These are phyloP conservation scores for Mortierella sp. DNA, from an alignment of 371 early-diverging fungal species.

Conservation along the genomic window DNA sequence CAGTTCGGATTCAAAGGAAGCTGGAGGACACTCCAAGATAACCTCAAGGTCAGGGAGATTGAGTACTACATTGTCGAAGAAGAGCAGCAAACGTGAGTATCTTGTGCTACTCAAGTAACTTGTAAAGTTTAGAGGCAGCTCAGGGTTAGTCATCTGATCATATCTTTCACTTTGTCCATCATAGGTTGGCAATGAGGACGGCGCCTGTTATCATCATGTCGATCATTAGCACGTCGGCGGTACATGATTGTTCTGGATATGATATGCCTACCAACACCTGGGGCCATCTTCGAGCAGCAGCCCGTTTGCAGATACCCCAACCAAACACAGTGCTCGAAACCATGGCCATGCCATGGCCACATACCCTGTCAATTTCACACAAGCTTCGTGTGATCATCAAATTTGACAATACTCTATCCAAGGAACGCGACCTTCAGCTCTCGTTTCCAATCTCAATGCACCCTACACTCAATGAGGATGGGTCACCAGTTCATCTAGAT, in stretches of 20 bases:
- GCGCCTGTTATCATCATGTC: slow-evolving; percentile 6
- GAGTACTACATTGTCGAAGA: slow-evolving; percentile 43
- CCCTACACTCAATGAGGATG: slow-evolving; percentile 22
- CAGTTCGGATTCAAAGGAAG: slow-evolving; percentile 42
- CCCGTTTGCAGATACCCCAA: slow-evolving; percentile 39
- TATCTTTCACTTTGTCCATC: neutral
- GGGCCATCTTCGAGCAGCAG: slow-evolving; percentile 14
- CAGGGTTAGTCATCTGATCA: neutral
- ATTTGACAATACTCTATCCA: slow-evolving; percentile 22
- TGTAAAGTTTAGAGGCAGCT: too few species aligned
- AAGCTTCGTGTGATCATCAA: slow-evolving; percentile 31
- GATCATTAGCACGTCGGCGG: slow-evolving; percentile 32
- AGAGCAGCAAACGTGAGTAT: slow-evolving; percentile 36
- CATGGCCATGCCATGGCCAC: slow-evolving; percentile 10
- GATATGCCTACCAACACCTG: slow-evolving; percentile 18
- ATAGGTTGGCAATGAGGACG: slow-evolving; percentile 16
- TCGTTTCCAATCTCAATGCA: slow-evolving; percentile 42
- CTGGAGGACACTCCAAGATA: slow-evolving; percentile 34
- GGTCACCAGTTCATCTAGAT: slow-evolving; percentile 26
- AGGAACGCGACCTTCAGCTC: slow-evolving; percentile 42
- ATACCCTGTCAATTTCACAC: slow-evolving; percentile 21
- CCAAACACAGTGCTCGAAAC: slow-evolving; percentile 28
- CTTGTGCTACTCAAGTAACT: too few species aligned
- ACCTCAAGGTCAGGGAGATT: slow-evolving; percentile 28
- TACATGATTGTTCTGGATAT: slow-evolving; percentile 19